phyloP scores from a whole-genome alignment of 768 basidiomycete genomes.

The Serendipita indica region DNA sequence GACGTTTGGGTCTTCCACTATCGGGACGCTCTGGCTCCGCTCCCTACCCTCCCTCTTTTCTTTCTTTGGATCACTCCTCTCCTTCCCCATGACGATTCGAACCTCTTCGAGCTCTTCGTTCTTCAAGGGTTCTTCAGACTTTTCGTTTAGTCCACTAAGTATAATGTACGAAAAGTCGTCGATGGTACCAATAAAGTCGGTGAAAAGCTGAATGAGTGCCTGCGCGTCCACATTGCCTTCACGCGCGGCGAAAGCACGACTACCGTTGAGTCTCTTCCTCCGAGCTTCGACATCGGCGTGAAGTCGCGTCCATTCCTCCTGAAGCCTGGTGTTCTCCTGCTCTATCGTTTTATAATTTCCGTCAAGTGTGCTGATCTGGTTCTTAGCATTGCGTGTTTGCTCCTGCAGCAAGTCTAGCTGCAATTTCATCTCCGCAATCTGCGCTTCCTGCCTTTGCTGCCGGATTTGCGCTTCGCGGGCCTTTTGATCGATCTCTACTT shows the following conservation, averaged over 20 bases:
- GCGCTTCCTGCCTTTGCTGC: no score
- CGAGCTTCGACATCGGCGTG: neutral
- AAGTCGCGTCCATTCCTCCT: neutral
- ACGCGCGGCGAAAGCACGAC: neutral
- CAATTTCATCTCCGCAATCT: no score
- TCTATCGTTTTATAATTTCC: neutral
- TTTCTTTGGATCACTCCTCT: neutral
- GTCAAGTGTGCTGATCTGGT: neutral
- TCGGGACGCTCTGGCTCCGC: no score
- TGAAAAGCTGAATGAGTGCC: conserved; percentile 1
- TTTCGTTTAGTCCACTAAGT: neutral
- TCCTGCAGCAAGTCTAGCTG: no score
- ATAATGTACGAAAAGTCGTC: neutral
- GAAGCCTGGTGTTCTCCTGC: neutral
- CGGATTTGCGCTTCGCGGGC: no score
- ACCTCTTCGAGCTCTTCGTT: neutral
- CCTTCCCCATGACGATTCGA: neutral
- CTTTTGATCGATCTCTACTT: no score
- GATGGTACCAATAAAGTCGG: neutral
- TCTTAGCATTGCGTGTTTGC: no score
- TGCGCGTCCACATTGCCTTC: neutral
- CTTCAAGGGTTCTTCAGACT: neutral
- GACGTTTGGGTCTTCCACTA: neutral
- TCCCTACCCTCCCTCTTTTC: no score
- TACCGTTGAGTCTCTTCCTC: neutral